Evolutionary conservation across 176 grass and related monocot genomes (phyloP), one percentile per base, ranked within the genome.

Genomic region (Poa annua): DNA sequence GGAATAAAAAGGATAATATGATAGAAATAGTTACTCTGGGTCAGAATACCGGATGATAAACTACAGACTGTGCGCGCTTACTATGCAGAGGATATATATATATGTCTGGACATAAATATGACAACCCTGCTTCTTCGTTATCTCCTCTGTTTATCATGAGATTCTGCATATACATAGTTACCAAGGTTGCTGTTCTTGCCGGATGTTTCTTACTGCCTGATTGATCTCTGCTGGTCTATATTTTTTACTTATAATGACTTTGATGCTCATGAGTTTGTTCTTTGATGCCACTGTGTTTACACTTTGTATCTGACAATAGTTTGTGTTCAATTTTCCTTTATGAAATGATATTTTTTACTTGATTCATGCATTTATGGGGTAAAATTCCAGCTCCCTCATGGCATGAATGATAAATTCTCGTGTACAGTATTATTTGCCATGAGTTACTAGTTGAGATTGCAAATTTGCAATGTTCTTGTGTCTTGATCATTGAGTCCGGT

Each of bases 1-100:
- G 51, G 77, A 85, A 83, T 86, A 83, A 86, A 83, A 86, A 6
- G 75, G 88, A 75, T 44, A 38, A 79, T 73, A 75, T 44, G 48
- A 79, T 73, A 62, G n/a, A 82, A 33, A 52, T 60, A 83, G 79
- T 47, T 60, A 60, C 11, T 59, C 24, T 47, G 15, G n/a, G n/a
- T 71, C 12, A 16, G 22, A 71, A 41, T 48, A 50, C 66, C 84
- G 57, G 35, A 86, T 66, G 78, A 64, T 89, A 81, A 62, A 76
- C 48, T 73, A 83, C 57, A 79, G 55, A 86, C 10, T 16, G 44
- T 86, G 79, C 81, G 77, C 29, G 29, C 29, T 66, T 84, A 85
- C 79, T 86, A 8, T 44, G 67, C 36, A 50, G 20, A 41, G 57
- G 56, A 85, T 13, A 61, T 61, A 14, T 65, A 85, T 13, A 61